phyloP scores from a whole-genome alignment of 306 rosid species.

The Dryas drummondii region DNA sequence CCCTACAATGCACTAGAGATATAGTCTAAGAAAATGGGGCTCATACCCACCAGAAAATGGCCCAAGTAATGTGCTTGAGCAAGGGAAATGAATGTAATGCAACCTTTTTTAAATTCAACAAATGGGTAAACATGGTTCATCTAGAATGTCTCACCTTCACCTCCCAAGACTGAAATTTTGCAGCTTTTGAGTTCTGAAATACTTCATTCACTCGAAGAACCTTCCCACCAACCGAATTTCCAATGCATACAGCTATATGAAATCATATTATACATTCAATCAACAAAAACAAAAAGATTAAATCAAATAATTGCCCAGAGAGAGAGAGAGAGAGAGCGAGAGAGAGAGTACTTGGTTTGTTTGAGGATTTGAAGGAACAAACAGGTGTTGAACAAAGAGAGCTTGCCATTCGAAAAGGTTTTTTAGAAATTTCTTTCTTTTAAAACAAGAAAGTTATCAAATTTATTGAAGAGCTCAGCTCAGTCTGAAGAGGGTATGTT shows the following conservation, averaged over 20 bases:
- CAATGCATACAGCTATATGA: slow-evolving; percentile 39
- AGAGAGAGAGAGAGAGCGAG: slow-evolving; percentile 3
- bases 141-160: slow-evolving; percentile 59
- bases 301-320: neutral
- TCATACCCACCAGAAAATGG: neutral
- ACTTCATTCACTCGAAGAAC: slow-evolving; percentile 52
- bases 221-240: slow-evolving; percentile 46
- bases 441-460: neutral
- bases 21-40: neutral
- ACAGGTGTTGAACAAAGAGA: slow-evolving; percentile 48
- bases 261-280: neutral
- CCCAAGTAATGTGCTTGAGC: neutral
- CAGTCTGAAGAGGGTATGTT: slow-evolving; percentile 7
- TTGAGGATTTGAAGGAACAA: slow-evolving; percentile 62
- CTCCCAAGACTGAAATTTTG: slow-evolving; percentile 57
- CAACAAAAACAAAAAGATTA: slow-evolving; percentile 8
- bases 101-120: neutral
- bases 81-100: neutral
- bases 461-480: slow-evolving; percentile 13
- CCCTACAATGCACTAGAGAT: neutral
- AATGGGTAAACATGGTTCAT: slow-evolving; percentile 3
- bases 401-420: slow-evolving; percentile 51
- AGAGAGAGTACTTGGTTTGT: slow-evolving; percentile 55
- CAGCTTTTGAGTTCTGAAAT: slow-evolving; percentile 53
- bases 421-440: neutral